Evolutionary conservation across 306 rosid genomes (phyloP), one percentile per base, ranked within the genome.

Genomic region (Citrullus colocynthis): DNA sequence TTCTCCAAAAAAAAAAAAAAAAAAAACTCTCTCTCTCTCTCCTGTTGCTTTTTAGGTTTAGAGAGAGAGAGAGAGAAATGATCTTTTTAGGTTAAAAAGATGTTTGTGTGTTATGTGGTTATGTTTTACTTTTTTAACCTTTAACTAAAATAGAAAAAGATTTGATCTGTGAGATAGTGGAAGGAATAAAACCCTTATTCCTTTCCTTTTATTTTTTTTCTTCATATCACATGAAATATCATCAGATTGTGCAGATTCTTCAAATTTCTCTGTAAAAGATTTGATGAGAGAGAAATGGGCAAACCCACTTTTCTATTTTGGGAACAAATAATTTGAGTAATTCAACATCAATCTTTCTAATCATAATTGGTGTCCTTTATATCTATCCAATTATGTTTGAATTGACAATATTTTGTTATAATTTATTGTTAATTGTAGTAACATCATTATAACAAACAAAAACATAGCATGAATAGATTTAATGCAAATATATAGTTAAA

Each of bases 71-170:
- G 73, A 65, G 30, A 65, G 7, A 42, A 10, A 41, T 42, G 18
- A 44, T 44, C 34, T 44, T 69, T 45, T 72, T 72, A 48, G 77
- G 77, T 72, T 48, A 48, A 72, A 72, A 48, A 70, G 39, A 49
- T 48, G 57, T 7, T 18, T 41, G 16, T 63, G 15, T 66, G 34
- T n/a, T 17, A 3, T 56, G 39, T 60, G 39, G 16, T 9, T 60
- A 34, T 59, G 34, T 61, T 30, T 60, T 60, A 12, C 55, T 44
- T 69, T 32, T 67, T 67, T 3, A 69, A 69, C 59, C 42, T 72
- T 72, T 49, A 72, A 28, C 42, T 28, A 49, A 72, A 72, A 72
- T 69, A 69, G 56, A 72, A 49, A 72, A 28, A 72, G 28, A 72
- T 49, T 28, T 28, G 0, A 72, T 28, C 32, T 69, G 2, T 69